Percentiles rank a stretch among this genome's conserved stretches.
Evolutionary conservation across 2,329 filamentous ascomycete genomes (phyloP).

Genomic region (Colletotrichum destructivum): DNA sequence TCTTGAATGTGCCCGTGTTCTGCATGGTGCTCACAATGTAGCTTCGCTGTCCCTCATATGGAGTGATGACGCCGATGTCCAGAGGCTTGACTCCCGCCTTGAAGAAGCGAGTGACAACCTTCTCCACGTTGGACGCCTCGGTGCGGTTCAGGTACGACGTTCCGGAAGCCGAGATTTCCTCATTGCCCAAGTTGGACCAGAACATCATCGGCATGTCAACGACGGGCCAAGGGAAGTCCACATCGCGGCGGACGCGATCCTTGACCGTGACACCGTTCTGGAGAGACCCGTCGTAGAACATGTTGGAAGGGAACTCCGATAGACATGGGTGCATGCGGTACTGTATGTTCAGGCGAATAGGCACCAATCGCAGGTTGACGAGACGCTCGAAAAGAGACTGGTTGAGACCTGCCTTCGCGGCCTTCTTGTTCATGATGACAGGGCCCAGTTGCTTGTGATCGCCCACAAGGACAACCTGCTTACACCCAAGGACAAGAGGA

Average conservation of each 20-base stretch:
- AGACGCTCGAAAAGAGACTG: conserved; percentile 98
- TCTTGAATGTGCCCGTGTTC: conserved; percentile 96
- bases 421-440: conserved; percentile 99
- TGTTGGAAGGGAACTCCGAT: conserved; percentile 97
- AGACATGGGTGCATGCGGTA: conserved; percentile 99
- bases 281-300: conserved; percentile 98
- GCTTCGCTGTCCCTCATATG: conserved; percentile 97
- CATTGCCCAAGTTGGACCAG: conserved; percentile 97
- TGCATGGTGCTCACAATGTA: conserved; percentile 99
- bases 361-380: conserved; percentile 89
- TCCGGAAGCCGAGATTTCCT: conserved; percentile 97
- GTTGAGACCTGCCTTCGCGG: conserved; percentile 96
- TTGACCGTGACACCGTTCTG: conserved; percentile 96
- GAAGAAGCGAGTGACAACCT: conserved; percentile 98
- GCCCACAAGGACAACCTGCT: conserved; percentile 98
- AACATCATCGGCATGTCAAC: conserved; percentile 99
- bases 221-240: conserved; percentile 98
- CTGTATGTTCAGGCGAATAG: conserved; percentile 95
- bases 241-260: conserved; percentile 89
- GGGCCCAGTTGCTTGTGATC: conserved; percentile 98
- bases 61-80: conserved; percentile 97
- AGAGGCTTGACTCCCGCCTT: conserved; percentile 96
- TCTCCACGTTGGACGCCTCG: conserved; percentile 97
- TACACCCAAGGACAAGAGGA: conserved; percentile 94
- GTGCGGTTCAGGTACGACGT: conserved; percentile 99